Conservation (phyloP, 495 filamentous ascomycete genomes). For the Penicillium dipodomyicola region DNA sequence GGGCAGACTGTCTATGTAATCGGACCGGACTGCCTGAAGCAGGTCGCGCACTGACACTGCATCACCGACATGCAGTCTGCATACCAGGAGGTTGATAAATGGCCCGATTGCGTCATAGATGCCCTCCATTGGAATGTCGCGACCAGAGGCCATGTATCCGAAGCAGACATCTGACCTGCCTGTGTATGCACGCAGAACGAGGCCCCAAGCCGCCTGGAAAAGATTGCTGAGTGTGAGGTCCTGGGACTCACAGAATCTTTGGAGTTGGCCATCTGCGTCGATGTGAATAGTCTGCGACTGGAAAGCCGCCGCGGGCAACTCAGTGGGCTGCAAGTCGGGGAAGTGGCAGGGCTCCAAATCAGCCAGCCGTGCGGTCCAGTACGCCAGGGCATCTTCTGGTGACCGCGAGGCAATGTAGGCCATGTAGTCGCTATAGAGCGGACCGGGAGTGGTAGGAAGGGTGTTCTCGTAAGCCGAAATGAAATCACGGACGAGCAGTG, state of each 20-base stretch:
- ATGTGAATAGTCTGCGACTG: conserved; percentile 12
- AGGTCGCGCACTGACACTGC: conserved; percentile 20
- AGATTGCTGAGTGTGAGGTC: conserved; percentile 10
- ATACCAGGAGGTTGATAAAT: conserved; percentile 39
- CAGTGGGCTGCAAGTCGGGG: conserved; percentile 22
- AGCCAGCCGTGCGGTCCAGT: conserved; percentile 42
- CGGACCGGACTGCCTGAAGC: conserved; percentile 31
- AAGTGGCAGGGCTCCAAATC: conserved; percentile 44
- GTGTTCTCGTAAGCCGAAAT: neutral
- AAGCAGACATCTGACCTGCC: conserved; percentile 43
- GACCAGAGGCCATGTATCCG: conserved; percentile 34
- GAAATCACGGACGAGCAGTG: neutral
- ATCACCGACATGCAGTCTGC: conserved; percentile 25
- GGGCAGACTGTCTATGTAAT: conserved; percentile 33
- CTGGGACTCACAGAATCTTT: conserved; percentile 2
- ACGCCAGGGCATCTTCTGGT: conserved; percentile 29
- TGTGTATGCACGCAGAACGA: conserved; percentile 42
- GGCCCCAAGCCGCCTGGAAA: conserved; percentile 42
- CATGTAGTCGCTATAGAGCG: neutral
- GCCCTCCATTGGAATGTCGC: conserved; percentile 24
- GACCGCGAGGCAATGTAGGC: neutral
- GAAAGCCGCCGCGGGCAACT: conserved; percentile 14
- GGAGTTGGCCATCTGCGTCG: conserved; percentile 8
- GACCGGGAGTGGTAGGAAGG: neutral
- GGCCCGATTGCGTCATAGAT: conserved; percentile 34